Evolutionary conservation across 345 rosid genomes (phyloP).

Genomic region (Sisymbrium altissimum): DNA sequence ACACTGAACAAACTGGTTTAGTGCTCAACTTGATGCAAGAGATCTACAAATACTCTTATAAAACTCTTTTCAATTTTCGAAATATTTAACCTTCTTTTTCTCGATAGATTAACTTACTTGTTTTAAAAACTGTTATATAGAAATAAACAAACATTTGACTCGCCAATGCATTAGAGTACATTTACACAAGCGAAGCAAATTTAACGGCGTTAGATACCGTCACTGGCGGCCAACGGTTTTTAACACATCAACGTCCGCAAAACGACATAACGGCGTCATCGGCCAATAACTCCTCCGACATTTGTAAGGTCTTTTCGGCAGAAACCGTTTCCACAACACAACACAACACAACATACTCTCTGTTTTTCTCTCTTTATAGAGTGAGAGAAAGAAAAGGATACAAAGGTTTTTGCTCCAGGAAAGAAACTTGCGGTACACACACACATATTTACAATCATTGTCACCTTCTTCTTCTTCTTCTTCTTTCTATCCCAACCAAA

Average conservation of each 20-base stretch:
- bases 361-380: background rate
- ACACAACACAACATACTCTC: conserved; percentile 4
- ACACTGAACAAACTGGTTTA: background rate
- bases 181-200: background rate
- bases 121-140: background rate
- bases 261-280: conserved; percentile 32
- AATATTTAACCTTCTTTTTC: background rate
- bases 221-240: conserved; percentile 13
- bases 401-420: background rate
- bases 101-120: background rate
- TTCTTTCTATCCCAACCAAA: background rate
- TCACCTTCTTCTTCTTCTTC: background rate
- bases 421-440: conserved; percentile 17
- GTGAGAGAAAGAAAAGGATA: background rate
- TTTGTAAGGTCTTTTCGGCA: conserved; percentile 20
- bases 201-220: conserved; percentile 24
- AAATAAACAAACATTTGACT: conserved; percentile 17
- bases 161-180: background rate
- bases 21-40: background rate
- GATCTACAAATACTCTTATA: background rate
- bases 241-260: conserved; percentile 11
- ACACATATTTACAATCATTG: conserved; percentile 4
- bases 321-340: conserved; percentile 22
- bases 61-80: background rate
- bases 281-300: conserved; percentile 22